Evolutionary conservation across 441 rosid genomes (phyloP).

Genomic region (Dalechampia spathulata): DNA sequence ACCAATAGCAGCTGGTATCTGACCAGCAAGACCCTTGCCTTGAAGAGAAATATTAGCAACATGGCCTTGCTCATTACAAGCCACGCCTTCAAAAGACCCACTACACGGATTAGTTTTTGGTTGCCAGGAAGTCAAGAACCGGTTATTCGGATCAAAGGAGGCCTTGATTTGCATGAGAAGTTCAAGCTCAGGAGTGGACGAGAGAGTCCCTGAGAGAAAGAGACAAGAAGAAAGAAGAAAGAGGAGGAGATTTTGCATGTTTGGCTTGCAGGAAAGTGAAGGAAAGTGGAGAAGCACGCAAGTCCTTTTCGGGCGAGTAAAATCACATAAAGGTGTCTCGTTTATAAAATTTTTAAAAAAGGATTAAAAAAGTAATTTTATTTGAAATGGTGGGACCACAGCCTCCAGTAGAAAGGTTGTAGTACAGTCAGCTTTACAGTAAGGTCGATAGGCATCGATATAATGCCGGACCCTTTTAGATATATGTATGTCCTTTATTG

Average conservation of each 20-base stretch:
- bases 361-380: no score
- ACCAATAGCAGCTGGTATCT: constrained; percentile 60
- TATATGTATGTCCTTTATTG: no score
- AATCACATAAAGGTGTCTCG: no score
- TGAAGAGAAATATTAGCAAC: constrained; percentile 88
- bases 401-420: no score
- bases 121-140: constrained; percentile 67
- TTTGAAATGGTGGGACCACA: no score
- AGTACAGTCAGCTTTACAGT: no score
- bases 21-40: constrained; percentile 71
- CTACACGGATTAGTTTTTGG: constrained; percentile 53
- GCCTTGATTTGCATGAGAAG: constrained; percentile 69
- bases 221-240: constrained; percentile 21
- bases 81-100: constrained; percentile 77
- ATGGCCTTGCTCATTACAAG: constrained; percentile 55
- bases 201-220: constrained; percentile 21
- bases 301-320: no score
- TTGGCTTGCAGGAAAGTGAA: constrained; percentile 36
- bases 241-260: constrained; percentile 28
- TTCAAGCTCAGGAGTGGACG: constrained; percentile 42
- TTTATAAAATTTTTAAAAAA: no score
- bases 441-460: no score
- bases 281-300: constrained; percentile 9
- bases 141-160: constrained; percentile 67
- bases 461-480: no score